Percentiles rank a stretch among this genome's conserved stretches.
phyloP scores from a whole-genome alignment of 169 alveolate genomes.

The Plasmodium vivax region DNA sequence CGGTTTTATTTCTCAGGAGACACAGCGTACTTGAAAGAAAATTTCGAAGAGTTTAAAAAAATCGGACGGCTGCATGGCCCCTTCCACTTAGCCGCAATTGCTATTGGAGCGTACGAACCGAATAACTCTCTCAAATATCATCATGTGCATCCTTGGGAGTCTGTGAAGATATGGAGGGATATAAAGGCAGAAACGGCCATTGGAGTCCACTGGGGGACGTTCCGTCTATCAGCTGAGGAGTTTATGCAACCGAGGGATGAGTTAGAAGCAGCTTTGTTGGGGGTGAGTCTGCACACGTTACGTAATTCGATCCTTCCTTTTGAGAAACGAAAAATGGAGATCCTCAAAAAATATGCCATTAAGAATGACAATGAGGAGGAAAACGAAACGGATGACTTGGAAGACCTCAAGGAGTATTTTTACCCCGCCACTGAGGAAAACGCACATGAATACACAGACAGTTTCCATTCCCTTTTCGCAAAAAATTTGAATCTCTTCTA shows the following conservation, averaged over 20 bases:
- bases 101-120: constrained; percentile 72
- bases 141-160: constrained; percentile 73
- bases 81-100: constrained; percentile 51
- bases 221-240: constrained; percentile 60
- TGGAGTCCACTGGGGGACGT: constrained; percentile 69
- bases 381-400: constrained; percentile 50
- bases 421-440: constrained; percentile 29
- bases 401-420: constrained; percentile 58
- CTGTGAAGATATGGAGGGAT: constrained; percentile 70
- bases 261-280: constrained; percentile 64
- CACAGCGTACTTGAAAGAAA: constrained; percentile 58
- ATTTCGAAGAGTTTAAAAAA: constrained; percentile 69
- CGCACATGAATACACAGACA: constrained; percentile 41
- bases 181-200: constrained; percentile 52
- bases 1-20: constrained; percentile 62
- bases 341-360: constrained; percentile 25
- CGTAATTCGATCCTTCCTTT: constrained; percentile 11
- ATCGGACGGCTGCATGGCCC: constrained; percentile 66
- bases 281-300: constrained; percentile 5
- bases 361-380: constrained; percentile 1
- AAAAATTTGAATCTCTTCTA: constrained; percentile 37
- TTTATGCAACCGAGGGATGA: constrained; percentile 70
- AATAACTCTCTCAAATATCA: constrained; percentile 52
- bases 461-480: constrained; percentile 38
- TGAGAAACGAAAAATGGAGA: constrained; percentile 17